Base-by-base conservation (phyloP, 192 early-diverging fungal species). In the Dissophora globulifera region DNA sequence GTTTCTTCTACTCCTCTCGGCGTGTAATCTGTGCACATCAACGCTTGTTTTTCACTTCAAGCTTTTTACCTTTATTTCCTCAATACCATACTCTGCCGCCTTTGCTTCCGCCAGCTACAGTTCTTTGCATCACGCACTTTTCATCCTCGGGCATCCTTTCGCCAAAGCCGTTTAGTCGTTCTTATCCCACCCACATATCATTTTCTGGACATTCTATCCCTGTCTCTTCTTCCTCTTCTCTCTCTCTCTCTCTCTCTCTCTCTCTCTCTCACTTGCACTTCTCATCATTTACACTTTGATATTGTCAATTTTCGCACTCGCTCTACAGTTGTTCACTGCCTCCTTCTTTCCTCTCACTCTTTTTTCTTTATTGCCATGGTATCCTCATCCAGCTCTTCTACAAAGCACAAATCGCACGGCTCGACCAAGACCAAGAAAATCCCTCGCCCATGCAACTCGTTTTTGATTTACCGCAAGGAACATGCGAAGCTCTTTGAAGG, bases 371-470 rank as follows among this genome's bases (percentile, higher is more conserved):
- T n/a, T 10, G 12, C 43, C 9, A 45, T 5, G 43, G 43, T 17
- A 4, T 4, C 43, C 43, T 45, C 43, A 9, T 45, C 43, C 43
- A 45, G 38, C 38, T n/a, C n/a, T n/a, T n/a, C n/a, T n/a, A n/a
- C n/a, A n/a, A n/a, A n/a, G n/a, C n/a, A n/a, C n/a, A 40, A 45
- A n/a, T 4, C 43, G 4, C 4, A 9, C 9, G n/a, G 17, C 17
- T 4, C 43, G 4, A 4, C 43, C 6, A 9, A 45, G 17, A 4
- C 43, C 17, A 45, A 45, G 17, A 76, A 69, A 20, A 60, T 78
- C 33, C 80, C 80, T 29, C 63, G 80, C 6, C 80, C 80, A 11
- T 42, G 61, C 22, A 82, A 82, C 50, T 72, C 67, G 7, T 82
- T 82, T 25, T 30, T 82, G 11, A 64, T 78, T n/a, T 82, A 74